These are phyloP conservation scores for Apiotrichum domesticum DNA, from an alignment of 1,284 basidiomycete genomes.

Conservation along the genomic window DNA sequence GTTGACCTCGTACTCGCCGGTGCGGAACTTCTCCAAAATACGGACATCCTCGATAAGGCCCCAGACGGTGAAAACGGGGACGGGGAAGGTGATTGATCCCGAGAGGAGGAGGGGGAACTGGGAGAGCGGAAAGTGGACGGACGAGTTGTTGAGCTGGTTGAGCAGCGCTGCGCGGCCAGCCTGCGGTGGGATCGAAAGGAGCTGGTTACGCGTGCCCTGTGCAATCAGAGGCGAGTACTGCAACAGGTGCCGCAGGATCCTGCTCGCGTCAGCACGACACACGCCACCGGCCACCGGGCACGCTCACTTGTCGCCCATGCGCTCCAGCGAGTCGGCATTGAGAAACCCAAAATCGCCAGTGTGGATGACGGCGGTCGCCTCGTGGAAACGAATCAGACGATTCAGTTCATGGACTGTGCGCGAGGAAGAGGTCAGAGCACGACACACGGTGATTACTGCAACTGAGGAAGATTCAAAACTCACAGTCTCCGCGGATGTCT, in stretches of 20 bases:
- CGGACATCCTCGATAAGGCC: conserved; percentile 95
- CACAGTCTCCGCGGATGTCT: conserved; percentile 73
- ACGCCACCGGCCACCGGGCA: neutral
- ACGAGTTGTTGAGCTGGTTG: conserved; percentile 55
- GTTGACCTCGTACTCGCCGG: conserved; percentile 70
- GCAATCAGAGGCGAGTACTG: conserved; percentile 97
- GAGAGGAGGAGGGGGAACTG: conserved; percentile 89
- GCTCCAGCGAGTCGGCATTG: conserved; percentile 71
- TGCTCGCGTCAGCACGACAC: conserved; percentile 18
- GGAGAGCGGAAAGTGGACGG: conserved; percentile 58
- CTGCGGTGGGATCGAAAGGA: conserved; percentile 64
- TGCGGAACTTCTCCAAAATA: conserved; percentile 85
- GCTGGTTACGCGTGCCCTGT: conserved; percentile 68
- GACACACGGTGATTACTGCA: neutral
- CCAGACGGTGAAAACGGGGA: conserved; percentile 95
- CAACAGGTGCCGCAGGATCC: conserved; percentile 86
- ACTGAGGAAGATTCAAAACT: conserved; percentile 11
- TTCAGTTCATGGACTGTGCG: conserved; percentile 65
- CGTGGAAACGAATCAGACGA: conserved; percentile 77
- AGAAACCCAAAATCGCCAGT: conserved; percentile 99
- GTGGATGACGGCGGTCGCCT: conserved; percentile 92
- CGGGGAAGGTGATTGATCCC: conserved; percentile 76
- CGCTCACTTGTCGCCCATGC: conserved; percentile 76
- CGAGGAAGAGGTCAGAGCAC: conserved; percentile 9
- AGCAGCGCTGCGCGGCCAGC: conserved; percentile 35